phyloP scores from a whole-genome alignment of 495 filamentous ascomycete genomes.

The Xylaria grammica region DNA sequence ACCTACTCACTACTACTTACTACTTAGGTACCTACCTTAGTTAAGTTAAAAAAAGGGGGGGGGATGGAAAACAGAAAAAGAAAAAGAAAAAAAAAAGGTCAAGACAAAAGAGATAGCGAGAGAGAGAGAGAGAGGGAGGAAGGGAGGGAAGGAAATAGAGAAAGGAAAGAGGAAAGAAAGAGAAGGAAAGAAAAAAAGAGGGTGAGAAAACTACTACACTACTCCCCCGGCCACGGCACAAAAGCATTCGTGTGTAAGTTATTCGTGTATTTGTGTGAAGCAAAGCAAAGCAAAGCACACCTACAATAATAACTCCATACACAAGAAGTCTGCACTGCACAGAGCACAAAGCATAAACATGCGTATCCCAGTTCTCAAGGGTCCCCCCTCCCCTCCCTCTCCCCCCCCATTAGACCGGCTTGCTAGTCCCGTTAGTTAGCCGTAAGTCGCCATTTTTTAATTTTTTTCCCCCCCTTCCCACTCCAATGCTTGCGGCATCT shows the following conservation, averaged over 20 bases:
- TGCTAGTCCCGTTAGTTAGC: constrained; percentile 2
- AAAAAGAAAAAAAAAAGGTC: constrained; percentile 20
- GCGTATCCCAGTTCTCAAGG: constrained; percentile 3
- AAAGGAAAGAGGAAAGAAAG: constrained; percentile 17
- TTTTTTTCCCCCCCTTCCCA: constrained; percentile 7
- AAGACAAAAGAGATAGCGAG: constrained; percentile 19
- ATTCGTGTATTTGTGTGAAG: too few relatives aligned
- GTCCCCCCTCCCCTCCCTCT: neutral
- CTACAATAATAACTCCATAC: too few relatives aligned
- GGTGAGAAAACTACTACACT: neutral
- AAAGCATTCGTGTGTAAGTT: too few relatives aligned
- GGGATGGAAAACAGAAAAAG: neutral
- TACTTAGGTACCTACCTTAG: neutral
- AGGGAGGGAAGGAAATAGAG: too few relatives aligned
- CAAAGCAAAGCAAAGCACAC: too few relatives aligned
- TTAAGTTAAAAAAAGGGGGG: neutral
- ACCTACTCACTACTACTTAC: too few relatives aligned
- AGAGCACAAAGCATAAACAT: constrained; percentile 15
- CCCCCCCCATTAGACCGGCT: neutral
- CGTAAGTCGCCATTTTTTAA: constrained; percentile 11
- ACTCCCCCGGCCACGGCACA: too few relatives aligned
- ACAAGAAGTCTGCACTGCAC: too few relatives aligned
- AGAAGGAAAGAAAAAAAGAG: constrained; percentile 22
- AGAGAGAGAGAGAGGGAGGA: constrained; percentile 8
- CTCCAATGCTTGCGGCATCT: constrained; percentile 6